These are phyloP conservation scores for Gymnopus androsaceus DNA, from an alignment of 1,284 basidiomycete genomes.

Conservation along the genomic window DNA sequence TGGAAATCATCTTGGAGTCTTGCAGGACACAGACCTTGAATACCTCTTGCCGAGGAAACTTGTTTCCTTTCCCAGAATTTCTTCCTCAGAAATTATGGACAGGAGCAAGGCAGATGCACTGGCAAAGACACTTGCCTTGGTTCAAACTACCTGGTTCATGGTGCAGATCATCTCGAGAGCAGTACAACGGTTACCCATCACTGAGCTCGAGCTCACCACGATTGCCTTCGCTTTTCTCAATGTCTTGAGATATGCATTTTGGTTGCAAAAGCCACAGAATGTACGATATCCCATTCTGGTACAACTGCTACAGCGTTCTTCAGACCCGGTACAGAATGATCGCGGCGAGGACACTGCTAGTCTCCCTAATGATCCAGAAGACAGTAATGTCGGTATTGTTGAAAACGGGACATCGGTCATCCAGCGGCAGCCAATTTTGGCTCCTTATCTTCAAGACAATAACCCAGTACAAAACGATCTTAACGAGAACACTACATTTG, in stretches of 20 bases:
- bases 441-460: no score
- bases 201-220: constrained; percentile 21
- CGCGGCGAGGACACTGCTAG: no score
- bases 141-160: constrained; percentile 8
- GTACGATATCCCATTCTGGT: not conserved
- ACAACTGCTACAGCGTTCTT: no score
- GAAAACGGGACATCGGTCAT: no score
- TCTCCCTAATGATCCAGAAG: not conserved
- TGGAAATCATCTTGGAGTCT: not conserved
- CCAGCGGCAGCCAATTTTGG: no score
- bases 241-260: not conserved
- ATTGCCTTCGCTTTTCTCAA: constrained; percentile 19
- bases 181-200: not conserved
- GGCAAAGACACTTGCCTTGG: constrained; percentile 3
- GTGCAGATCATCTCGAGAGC: constrained; percentile 1
- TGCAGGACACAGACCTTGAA: not conserved
- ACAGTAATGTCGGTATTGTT: no score
- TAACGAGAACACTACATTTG: no score
- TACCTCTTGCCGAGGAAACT: not conserved
- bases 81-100: constrained; percentile 5
- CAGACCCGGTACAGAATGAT: no score
- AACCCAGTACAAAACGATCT: no score
- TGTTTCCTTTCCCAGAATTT: not conserved
- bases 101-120: no score
- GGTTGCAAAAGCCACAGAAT: not conserved